Evolutionary conservation across 345 rosid species (phyloP).

Genomic region (Citrus inodora): DNA sequence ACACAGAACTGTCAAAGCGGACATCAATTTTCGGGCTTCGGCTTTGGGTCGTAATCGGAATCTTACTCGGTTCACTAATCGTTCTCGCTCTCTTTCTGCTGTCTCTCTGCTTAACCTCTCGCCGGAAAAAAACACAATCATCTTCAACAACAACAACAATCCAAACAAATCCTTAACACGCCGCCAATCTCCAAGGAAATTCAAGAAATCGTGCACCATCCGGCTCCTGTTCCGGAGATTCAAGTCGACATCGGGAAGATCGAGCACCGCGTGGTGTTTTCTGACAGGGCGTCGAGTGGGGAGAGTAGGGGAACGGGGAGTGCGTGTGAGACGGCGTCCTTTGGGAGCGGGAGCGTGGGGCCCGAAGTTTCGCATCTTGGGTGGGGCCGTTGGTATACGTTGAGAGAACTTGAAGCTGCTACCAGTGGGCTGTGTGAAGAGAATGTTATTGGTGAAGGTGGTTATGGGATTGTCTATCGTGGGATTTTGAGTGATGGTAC

Average conservation of each 20-base stretch:
- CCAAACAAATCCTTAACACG: constrained; percentile 26
- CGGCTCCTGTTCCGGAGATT: constrained; percentile 57
- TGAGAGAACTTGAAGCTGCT: constrained; percentile 86
- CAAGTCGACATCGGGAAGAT: constrained; percentile 82
- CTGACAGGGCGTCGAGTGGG: constrained; percentile 65
- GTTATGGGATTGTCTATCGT: constrained; percentile 87
- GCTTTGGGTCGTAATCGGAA: constrained; percentile 89
- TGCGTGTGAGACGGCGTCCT: constrained; percentile 60
- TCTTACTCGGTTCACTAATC: constrained; percentile 75
- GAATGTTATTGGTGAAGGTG: constrained; percentile 98
- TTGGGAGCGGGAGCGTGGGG: constrained; percentile 62
- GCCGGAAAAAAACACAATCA: constrained; percentile 49
- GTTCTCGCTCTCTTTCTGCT: constrained; percentile 80
- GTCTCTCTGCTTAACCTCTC: constrained; percentile 83
- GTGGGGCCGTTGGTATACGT: constrained; percentile 96
- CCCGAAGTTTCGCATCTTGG: constrained; percentile 97
- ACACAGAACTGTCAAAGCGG: constrained; percentile 74
- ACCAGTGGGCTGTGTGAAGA: constrained; percentile 77
- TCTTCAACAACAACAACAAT: neutral
- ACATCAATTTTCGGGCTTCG: constrained; percentile 89
- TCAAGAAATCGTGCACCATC: constrained; percentile 61
- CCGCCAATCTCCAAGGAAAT: constrained; percentile 87
- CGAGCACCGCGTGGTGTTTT: constrained; percentile 88
- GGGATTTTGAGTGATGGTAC: constrained; percentile 81
- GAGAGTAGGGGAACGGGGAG: constrained; percentile 74